Evolutionary conservation across 192 early-diverging fungal species (phyloP).

Genomic region (Ambispora gerdemannii): DNA sequence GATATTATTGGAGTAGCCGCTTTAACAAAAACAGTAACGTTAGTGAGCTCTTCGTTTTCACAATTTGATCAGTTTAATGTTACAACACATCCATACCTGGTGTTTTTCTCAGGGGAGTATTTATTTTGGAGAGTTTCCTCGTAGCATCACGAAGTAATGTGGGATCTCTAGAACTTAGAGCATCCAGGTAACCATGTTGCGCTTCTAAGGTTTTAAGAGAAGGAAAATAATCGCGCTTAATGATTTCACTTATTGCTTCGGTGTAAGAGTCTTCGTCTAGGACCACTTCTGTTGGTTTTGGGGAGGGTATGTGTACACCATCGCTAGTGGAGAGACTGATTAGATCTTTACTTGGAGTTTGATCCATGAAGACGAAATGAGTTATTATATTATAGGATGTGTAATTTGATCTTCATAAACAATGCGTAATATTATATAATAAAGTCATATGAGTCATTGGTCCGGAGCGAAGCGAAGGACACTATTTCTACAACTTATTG

Average conservation of each 20-base stretch:
- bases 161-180: constrained; percentile 36
- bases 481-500: too few relatives aligned
- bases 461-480: too few relatives aligned
- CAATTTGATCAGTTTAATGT: too few relatives aligned
- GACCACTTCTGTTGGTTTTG: constrained; percentile 35
- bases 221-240: constrained; percentile 83
- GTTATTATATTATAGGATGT: too few relatives aligned
- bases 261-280: constrained; percentile 82
- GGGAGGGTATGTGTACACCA: constrained; percentile 18
- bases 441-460: too few relatives aligned
- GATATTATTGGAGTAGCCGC: constrained; percentile 16
- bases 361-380: neutral
- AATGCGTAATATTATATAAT: too few relatives aligned
- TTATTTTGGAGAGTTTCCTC: constrained; percentile 35
- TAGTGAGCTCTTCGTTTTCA: too few relatives aligned
- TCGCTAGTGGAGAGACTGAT: neutral
- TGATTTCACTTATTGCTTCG: constrained; percentile 68
- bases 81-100: too few relatives aligned
- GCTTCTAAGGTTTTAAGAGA: constrained; percentile 57
- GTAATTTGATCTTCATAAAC: too few relatives aligned
- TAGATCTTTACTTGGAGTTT: neutral
- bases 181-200: constrained; percentile 48
- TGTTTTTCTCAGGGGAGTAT: constrained; percentile 36
- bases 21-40: too few relatives aligned
- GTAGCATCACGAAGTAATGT: constrained; percentile 37